These are phyloP conservation scores for Fusarium sp. DNA, from an alignment of 2,329 filamentous ascomycete genomes.

Conservation along the genomic window DNA sequence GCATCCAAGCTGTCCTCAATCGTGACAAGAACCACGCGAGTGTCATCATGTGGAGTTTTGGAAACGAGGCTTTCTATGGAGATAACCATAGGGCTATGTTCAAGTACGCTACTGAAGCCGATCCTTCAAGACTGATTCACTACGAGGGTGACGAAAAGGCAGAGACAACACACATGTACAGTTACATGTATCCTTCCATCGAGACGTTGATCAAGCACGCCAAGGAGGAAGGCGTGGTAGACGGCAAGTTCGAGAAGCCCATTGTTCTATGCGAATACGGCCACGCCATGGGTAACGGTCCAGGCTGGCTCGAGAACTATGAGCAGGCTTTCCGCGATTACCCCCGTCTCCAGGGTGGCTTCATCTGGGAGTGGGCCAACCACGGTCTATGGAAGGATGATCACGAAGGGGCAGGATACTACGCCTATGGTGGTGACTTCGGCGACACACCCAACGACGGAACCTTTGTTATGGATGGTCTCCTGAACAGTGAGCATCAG, in stretches of 20 bases:
- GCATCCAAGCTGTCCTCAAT: slow-evolving; percentile 72
- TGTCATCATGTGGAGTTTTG: slow-evolving; percentile 80
- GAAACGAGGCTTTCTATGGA: slow-evolving; percentile 81
- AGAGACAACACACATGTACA: slow-evolving; percentile 73
- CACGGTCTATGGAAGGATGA: slow-evolving; percentile 68
- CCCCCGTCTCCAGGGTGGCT: slow-evolving; percentile 74
- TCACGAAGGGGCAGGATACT: slow-evolving; percentile 60
- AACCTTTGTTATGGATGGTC: slow-evolving; percentile 73
- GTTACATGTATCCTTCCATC: slow-evolving; percentile 74
- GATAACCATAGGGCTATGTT: slow-evolving; percentile 77
- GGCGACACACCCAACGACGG: slow-evolving; percentile 71
- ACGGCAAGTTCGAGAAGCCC: slow-evolving; percentile 66
- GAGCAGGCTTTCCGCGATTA: slow-evolving; percentile 72
- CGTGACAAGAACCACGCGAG: slow-evolving; percentile 78
- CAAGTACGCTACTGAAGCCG: slow-evolving; percentile 68
- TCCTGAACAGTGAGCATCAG: slow-evolving; percentile 66
- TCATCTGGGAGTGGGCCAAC: slow-evolving; percentile 76
- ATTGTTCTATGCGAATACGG: slow-evolving; percentile 70
- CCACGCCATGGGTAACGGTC: slow-evolving; percentile 81
- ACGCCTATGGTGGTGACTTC: slow-evolving; percentile 73
- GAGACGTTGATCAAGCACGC: slow-evolving; percentile 63
- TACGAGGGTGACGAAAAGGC: slow-evolving; percentile 75
- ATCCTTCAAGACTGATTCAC: slow-evolving; percentile 71
- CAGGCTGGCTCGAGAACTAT: slow-evolving; percentile 77
- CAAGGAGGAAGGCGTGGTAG: slow-evolving; percentile 58